Conservation (phyloP, 495 filamentous ascomycete genomes). For the Penicillium arizonense region DNA sequence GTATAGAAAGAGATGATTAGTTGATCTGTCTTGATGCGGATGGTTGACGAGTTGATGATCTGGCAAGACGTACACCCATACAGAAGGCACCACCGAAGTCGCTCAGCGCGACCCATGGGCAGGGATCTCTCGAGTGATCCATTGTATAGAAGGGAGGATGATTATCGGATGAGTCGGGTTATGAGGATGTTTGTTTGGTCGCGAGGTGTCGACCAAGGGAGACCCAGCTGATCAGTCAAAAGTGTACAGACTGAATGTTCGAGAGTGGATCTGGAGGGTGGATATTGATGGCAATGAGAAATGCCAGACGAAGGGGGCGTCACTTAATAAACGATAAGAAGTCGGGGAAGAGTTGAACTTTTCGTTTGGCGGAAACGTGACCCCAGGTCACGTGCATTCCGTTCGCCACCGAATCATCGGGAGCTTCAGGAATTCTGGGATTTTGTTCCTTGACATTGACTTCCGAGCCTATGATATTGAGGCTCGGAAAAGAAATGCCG, state of each 20-base stretch:
- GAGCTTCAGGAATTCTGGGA: constrained; percentile 11
- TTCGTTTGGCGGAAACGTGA: constrained; percentile 16
- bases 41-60: not conserved
- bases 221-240: no score
- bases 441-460: not conserved
- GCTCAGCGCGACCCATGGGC: constrained; percentile 93
- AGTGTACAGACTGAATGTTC: not conserved
- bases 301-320: not conserved
- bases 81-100: constrained; percentile 97
- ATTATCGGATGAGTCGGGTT: constrained; percentile 8
- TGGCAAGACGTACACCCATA: constrained; percentile 76
- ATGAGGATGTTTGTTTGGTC: not conserved
- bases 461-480: not conserved
- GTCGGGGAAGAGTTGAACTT: constrained; percentile 17
- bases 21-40: not conserved
- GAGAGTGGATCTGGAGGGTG: constrained; percentile 6
- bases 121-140: constrained; percentile 95
- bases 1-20: constrained; percentile 9
- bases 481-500: constrained; percentile 2
- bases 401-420: constrained; percentile 20
- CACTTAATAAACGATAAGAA: constrained; percentile 3
- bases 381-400: constrained; percentile 13
- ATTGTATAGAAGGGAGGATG: constrained; percentile 45
- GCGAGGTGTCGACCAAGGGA: not conserved
- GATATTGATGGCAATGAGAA: constrained; percentile 1